Base-by-base conservation (phyloP, 208 protist genomes). In the Crithidia fasciculata region DNA sequence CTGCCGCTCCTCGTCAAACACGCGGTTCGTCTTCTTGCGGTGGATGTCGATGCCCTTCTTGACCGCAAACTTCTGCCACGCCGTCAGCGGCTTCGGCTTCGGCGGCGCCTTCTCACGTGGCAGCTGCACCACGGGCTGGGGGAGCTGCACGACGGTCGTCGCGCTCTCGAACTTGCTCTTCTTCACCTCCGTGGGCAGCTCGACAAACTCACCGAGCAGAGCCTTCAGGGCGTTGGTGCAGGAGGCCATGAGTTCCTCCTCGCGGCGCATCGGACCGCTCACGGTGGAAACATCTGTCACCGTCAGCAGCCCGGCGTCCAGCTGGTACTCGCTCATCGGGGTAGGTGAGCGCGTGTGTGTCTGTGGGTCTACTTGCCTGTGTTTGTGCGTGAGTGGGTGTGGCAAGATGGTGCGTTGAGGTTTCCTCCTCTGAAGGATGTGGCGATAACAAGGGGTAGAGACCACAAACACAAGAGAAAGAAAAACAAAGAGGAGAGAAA, bases 41-140 rank as follows among this genome's bases (percentile, higher is more conserved):
- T 96, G 86, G 60, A 93, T 90, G 68, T 93, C 91, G 62, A 98
- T 97, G 50, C 94, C 94, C 83, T 98, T 98, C 86, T 98, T 95
- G 13, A 96, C 64, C 8, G 88, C 88, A 74, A 97, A 98, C 84
- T 97, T 95, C 81, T 98, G 87, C 94, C 94, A 98, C 59, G 91
- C 90, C 13, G 92, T 98, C 50, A 95, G 88, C 39, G 89, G 90
- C 78, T 98, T 97, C 69, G 80, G 75, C 82, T 86, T 90, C 18
- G 91, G 92, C 65, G 90, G 88, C 57, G 94, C 90, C 90, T 98
- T 98, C 84, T 98, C 94, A 52, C 94, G 90, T 53, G 94, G 94
- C 40, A 98, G 84, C 71, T 80, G 85, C 88, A 93, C 89, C 49
- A 87, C 83, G 43, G 92, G 91, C 69, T 91, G 88, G 16, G 94